Evolutionary conservation across 805 yeast species (phyloP).

Genomic region (Spathaspora arborariae): DNA sequence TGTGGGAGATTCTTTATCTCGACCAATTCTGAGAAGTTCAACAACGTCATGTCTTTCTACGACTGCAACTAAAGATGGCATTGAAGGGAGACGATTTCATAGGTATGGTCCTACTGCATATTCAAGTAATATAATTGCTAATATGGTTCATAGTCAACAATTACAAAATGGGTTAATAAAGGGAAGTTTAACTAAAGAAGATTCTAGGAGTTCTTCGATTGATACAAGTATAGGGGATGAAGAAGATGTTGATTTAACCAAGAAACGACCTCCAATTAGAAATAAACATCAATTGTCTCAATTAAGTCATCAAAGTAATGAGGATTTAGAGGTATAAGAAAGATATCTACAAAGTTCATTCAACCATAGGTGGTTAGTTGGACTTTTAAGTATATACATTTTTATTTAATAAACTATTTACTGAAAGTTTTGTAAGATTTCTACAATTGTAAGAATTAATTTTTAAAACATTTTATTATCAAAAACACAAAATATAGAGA

Average conservation of each 20-base stretch:
- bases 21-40: conserved; percentile 60
- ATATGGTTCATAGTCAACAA: conserved; percentile 20
- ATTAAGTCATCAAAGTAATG: neutral
- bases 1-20: conserved; percentile 32
- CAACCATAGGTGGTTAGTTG: too few species aligned
- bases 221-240: neutral
- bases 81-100: conserved; percentile 59
- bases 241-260: neutral
- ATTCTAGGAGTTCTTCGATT: neutral
- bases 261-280: neutral
- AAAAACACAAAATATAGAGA: too few species aligned
- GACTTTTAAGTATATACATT: too few species aligned
- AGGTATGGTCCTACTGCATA: conserved; percentile 39
- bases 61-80: conserved; percentile 71
- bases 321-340: neutral
- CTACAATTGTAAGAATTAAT: too few species aligned
- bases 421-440: too few species aligned
- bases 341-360: too few species aligned
- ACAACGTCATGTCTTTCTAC: conserved; percentile 67
- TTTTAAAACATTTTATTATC: too few species aligned
- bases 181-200: neutral
- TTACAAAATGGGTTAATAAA: neutral
- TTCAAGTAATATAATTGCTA: conserved; percentile 27
- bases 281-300: neutral
- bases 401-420: too few species aligned